Evolutionary conservation across 2,329 filamentous ascomycete species (phyloP).

Genomic region (Colletotrichum salicis): DNA sequence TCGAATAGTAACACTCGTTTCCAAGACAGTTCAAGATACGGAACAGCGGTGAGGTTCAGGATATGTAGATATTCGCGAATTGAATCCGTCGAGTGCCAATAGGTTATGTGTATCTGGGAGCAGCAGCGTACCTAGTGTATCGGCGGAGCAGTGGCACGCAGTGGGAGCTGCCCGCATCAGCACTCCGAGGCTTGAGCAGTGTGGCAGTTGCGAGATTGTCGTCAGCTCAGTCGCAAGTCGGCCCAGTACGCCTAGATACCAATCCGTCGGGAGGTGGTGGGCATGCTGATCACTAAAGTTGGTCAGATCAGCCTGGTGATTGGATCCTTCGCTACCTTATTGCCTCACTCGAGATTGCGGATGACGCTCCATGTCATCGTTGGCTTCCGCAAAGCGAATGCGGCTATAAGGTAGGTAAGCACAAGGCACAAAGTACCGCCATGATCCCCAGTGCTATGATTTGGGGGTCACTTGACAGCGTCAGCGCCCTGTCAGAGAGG

Average conservation of each 20-base stretch:
- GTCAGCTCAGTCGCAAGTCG: background rate
- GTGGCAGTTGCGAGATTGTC: background rate
- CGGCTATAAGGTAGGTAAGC: background rate
- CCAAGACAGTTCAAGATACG: slow-evolving; percentile 21
- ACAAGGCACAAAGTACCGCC: background rate
- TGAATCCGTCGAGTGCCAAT: no score
- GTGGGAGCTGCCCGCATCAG: background rate
- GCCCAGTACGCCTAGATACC: background rate
- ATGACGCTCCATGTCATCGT: background rate
- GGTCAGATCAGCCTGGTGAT: background rate
- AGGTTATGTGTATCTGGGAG: no score
- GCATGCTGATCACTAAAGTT: slow-evolving; percentile 1
- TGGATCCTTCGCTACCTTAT: background rate
- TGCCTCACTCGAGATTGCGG: background rate
- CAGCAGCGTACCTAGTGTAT: background rate
- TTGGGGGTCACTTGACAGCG: background rate
- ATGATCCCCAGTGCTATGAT: background rate
- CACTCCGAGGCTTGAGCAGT: background rate
- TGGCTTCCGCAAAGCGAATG: background rate
- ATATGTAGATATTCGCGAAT: background rate
- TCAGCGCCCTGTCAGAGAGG: background rate
- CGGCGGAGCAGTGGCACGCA: no score
- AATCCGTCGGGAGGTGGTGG: background rate
- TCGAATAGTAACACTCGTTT: slow-evolving; percentile 1
- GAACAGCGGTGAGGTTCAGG: slow-evolving; percentile 29